Conservation (phyloP, 148 eudicot genomes). For the Persicaria maculosa region DNA sequence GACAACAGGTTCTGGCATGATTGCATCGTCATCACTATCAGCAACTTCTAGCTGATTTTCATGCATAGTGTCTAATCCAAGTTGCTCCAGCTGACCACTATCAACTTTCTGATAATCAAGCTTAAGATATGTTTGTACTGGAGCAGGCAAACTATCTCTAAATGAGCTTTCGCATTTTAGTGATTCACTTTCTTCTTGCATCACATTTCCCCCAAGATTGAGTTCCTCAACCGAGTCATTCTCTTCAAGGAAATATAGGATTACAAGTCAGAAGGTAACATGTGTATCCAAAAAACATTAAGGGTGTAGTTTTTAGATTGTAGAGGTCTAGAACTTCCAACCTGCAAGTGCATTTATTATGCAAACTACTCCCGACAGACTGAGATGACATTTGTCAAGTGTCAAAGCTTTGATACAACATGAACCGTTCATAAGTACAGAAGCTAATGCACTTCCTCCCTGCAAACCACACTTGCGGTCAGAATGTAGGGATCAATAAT, state of each 20-base stretch:
- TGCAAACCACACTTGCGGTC: slow-evolving; percentile 26
- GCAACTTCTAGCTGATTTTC: slow-evolving; percentile 49
- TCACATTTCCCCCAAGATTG: slow-evolving; percentile 52
- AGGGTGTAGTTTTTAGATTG: neutral
- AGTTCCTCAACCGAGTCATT: slow-evolving; percentile 70
- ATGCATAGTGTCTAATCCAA: slow-evolving; percentile 13
- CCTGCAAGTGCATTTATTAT: slow-evolving; percentile 58
- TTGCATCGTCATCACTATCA: slow-evolving; percentile 60
- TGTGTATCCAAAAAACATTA: neutral
- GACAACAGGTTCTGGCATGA: slow-evolving; percentile 14
- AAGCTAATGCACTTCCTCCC: slow-evolving; percentile 56
- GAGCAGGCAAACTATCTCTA: neutral
- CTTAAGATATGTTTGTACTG: neutral
- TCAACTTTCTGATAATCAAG: slow-evolving; percentile 18
- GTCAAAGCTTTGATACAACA: slow-evolving; percentile 54
- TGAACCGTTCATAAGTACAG: slow-evolving; percentile 45
- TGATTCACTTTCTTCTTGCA: slow-evolving; percentile 20
- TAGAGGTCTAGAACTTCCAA: slow-evolving; percentile 5
- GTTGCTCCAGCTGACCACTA: slow-evolving; percentile 16
- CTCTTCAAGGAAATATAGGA: slow-evolving; percentile 22
- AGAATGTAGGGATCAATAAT: neutral
- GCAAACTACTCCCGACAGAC: slow-evolving; percentile 42
- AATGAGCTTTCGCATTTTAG: neutral
- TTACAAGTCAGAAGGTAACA: slow-evolving; percentile 6
- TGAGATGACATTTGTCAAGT: slow-evolving; percentile 61